Base-by-base conservation (phyloP, 179 eudicot genomes). In the Nepenthes alata region DNA sequence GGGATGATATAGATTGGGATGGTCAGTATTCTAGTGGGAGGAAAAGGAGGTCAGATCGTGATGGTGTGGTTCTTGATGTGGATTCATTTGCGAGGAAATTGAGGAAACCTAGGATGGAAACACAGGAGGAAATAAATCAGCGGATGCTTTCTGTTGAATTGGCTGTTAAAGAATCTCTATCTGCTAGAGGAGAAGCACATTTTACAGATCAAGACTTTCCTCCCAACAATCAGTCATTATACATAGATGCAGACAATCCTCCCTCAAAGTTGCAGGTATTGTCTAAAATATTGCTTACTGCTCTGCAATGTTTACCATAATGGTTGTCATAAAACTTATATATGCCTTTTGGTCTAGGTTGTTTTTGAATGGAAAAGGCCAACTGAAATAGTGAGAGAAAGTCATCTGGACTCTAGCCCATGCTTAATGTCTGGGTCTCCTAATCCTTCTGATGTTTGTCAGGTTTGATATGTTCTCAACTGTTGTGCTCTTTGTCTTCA, bases 21-120 rank as follows among this genome's bases (percentile, higher is more conserved):
- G 98, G 98, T 48, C 98, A 93, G 50, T 93, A 86, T 67, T 93
- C 98, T 57, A 93, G 98, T 80, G 98, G 98, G 67, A 85, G 98
- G 66, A 93, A 78, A 79, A 73, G 95, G 70, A 85, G 93, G 59
- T 80, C 86, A n/a, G 96, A 80, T 36, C 93, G 95, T 59, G 96
- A 89, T 55, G 80, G 81, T 47, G 77, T 83, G 50, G 68, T 82
- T 45, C 70, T 93, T 65, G 96, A 86, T 75, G 78, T 87, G 67
- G 98, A 93, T 83, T 93, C 98, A 60, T 83, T 91, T 59, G 66
- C 98, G 47, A 83, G 90, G 67, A 80, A 83, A 68, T 73, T 80
- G 64, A 85, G 98, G 78, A 89, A 85, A 77, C 88, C 93, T 48
- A 81, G 89, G 75, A 72, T 82, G 68, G 98, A 93, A 75, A 89